Evolutionary conservation across 2,329 filamentous ascomycete species (phyloP), one percentile per base, ranked within the genome.

Genomic region (Alternaria burnsii): DNA sequence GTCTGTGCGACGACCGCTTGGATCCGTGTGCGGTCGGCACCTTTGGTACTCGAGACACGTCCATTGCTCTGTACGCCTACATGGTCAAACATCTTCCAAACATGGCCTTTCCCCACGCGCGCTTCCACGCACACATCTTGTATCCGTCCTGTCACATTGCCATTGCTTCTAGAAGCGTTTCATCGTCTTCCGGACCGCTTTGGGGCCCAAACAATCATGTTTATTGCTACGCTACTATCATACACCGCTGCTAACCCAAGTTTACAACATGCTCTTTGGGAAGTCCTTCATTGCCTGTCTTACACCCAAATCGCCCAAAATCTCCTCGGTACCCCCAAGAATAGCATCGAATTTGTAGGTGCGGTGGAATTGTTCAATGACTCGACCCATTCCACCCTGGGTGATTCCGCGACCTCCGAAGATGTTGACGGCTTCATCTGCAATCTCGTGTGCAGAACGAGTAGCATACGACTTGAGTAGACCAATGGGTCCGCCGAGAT

Each of bases 391-490:
- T 16, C 92, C 92, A 0, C 86, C 86, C 80, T 93, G 89, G 1
- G 93, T 96, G 9, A 96, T 79, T 4, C 88, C 92, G 55, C 92
- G 85, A 7, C 93, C 93, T 47, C 93, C 93, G 79, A 93, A 96
- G 73, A 96, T 94, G 75, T 95, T 93, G 5, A 92, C 89, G 2
- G 91, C 87, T 72, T 94, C 90, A 76, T 95, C 92, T 62, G 93
- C 92, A 68, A 94, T 88, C 73, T 95, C 92, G 76, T 94, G 91
- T 1, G 92, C 91, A 41, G 88, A 88, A 32, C 91, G 86, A 5
- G 93, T 96, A 47, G 85, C 82, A 78, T 88, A 91, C 78, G 90
- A 91, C 82, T 97, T 97, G 59, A 96, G 85, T 22, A 96, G 84
- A 9, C 89, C 92, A 65, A 96, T 93, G 28, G 92, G 92, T 0